Percentiles rank a stretch among this genome's conserved stretches.
These are phyloP conservation scores for Magnaporthiopsis incrustans DNA, from an alignment of 2,329 filamentous ascomycete species.

Conservation along the genomic window DNA sequence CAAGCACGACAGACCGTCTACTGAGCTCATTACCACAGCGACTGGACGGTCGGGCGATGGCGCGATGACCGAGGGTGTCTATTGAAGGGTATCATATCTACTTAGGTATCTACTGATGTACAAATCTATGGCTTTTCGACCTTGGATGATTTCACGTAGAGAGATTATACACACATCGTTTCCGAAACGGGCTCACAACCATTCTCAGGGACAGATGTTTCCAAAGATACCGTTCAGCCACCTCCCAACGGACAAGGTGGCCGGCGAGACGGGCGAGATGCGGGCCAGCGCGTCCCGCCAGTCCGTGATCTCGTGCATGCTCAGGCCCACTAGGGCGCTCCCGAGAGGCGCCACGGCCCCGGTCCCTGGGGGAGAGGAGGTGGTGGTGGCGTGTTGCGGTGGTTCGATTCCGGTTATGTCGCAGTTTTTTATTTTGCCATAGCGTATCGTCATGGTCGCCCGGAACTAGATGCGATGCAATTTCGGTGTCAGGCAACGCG, in stretches of 20 bases:
- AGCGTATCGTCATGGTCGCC: conserved; percentile 28
- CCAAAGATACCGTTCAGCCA: conserved; percentile 26
- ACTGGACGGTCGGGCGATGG: too few relatives aligned
- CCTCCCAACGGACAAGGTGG: conserved; percentile 11
- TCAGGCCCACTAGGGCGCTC: conserved; percentile 16
- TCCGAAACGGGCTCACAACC: too few relatives aligned
- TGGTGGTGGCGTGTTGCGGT: too few relatives aligned
- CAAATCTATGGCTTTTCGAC: too few relatives aligned
- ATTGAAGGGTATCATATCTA: too few relatives aligned
- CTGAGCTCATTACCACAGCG: too few relatives aligned
- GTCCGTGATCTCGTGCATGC: conserved; percentile 20
- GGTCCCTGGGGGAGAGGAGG: too few relatives aligned
- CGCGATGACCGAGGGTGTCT: too few relatives aligned
- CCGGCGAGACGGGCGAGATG: neutral
- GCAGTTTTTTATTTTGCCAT: conserved; percentile 27
- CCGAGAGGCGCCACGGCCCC: conserved; percentile 9
- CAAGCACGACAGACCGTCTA: too few relatives aligned
- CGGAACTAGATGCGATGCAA: conserved; percentile 18
- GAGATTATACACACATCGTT: too few relatives aligned
- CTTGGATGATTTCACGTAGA: too few relatives aligned
- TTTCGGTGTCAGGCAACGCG: neutral
- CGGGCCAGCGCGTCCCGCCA: conserved; percentile 18
- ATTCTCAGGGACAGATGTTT: neutral
- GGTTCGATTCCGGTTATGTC: conserved; percentile 16
- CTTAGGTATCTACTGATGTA: too few relatives aligned